phyloP scores from a whole-genome alignment of 225 moss, liverwort and hornwort species.

The Lunularia cruciata region DNA sequence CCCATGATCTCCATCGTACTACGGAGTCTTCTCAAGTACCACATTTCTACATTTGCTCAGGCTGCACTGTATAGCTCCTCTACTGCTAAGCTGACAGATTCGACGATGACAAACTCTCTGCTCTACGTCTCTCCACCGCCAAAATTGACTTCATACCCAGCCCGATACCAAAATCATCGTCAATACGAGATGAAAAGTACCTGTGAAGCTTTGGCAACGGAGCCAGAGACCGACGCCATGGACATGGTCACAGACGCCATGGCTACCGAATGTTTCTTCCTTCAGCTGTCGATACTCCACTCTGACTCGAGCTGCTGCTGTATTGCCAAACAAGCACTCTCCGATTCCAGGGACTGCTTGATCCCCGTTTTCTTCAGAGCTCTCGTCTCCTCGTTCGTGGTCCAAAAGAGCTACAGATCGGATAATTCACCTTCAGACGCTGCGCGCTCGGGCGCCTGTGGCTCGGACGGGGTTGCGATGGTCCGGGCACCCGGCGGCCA shows the following conservation, averaged over 20 bases:
- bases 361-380: constrained; percentile 11
- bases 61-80: no score
- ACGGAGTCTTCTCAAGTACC: no score
- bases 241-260: constrained; percentile 55
- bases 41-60: no score
- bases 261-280: constrained; percentile 17
- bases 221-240: constrained; percentile 47
- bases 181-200: not conserved
- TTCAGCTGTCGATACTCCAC: not conserved
- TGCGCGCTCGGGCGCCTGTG: constrained; percentile 16
- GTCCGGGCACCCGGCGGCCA: not conserved
- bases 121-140: no score
- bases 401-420: constrained; percentile 18
- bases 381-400: constrained; percentile 16
- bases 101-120: no score
- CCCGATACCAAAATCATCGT: no score
- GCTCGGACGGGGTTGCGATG: constrained; percentile 9
- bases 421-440: constrained; percentile 18
- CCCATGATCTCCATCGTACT: no score
- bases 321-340: not conserved
- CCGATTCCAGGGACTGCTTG: not conserved
- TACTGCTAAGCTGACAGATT: no score
- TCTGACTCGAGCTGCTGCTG: no score
- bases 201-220: constrained; percentile 34
- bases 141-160: no score